Base-by-base conservation (phyloP, 371 early-diverging fungal species). In the Syncephalastrum monosporum region DNA sequence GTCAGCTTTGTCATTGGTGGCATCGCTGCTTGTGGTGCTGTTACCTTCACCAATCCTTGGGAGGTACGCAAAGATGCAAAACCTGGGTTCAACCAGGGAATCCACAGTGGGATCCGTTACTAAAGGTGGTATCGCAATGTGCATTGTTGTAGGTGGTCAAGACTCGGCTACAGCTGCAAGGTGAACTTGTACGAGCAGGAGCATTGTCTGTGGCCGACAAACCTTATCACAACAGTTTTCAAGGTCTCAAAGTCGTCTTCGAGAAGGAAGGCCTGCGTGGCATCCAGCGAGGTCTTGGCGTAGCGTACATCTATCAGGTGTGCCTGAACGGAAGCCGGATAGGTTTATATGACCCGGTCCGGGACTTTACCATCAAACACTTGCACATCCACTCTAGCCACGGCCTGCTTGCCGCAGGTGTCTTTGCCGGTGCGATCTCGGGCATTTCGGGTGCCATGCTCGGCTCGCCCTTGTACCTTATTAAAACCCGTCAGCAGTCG, bases 401-500 rank as follows among this genome's bases (percentile, higher is more conserved):
- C 24, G 63, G 65, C 45, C 47, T 74, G 16, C 51, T 88, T 4
- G 68, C 79, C 0, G 77, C 91, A 0, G 91, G 95, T 54, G 85
- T 75, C 4, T 67, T 75, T 52, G 66, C 82, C 4, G 86, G 88
- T 14, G 80, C 87, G 4, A 59, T 83, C 25, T 77, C 89, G 38
- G 95, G 95, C 24, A 70, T 92, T 4, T 74, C 89, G 15, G 97
- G 95, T 0, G 95, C 96, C 3, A 74, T 82, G 3, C 61, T 95
- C 13, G 95, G 92, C 4, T 90, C 91, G 13, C 98, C 98, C 4
- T 66, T 98, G 19, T 96, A 89, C 63, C 69, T 98, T 51, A 85
- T 97, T 69, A 98, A 98, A 68, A 97, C 97, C n/a, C 84, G 97
- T 29, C 81, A 95, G 84, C 98, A 97, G 69, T 87, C 94, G 2